Percentiles rank a stretch among this genome's conserved stretches.
These are phyloP conservation scores for Nannochloris sp. DNA, from an alignment of 139 green algal genomes.

Conservation along the genomic window DNA sequence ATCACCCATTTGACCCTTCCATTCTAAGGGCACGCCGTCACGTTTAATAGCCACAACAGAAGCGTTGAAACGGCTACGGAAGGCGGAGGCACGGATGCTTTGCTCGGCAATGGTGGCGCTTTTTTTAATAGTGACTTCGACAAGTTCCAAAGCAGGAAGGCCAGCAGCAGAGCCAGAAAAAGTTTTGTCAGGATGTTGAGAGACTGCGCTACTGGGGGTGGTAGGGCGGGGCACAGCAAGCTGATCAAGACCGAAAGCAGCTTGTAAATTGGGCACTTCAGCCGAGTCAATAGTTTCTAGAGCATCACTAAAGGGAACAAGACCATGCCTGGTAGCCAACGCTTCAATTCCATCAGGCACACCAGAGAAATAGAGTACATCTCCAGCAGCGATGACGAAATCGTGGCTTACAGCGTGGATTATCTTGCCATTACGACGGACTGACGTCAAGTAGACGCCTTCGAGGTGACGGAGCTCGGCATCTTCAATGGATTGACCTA, in stretches of 20 bases:
- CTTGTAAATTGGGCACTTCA: constrained; percentile 10
- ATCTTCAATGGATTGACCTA: constrained; percentile 26
- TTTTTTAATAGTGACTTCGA: constrained; percentile 22
- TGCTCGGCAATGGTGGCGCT: constrained; percentile 21
- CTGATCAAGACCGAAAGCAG: constrained; percentile 10
- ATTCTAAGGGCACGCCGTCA: constrained; percentile 19
- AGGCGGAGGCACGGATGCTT: constrained; percentile 38
- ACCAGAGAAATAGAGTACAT: constrained; percentile 35
- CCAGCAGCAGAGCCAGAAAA: too few species aligned
- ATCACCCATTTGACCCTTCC: constrained; percentile 46
- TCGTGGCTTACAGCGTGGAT: constrained; percentile 31
- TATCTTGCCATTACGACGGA: constrained; percentile 15
- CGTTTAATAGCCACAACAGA: constrained; percentile 65
- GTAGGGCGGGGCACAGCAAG: constrained; percentile 2
- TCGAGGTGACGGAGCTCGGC: constrained; percentile 26
- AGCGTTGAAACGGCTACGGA: constrained; percentile 53
- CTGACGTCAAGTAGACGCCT: constrained; percentile 21
- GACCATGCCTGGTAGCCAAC: constrained; percentile 6
- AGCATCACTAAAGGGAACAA: constrained; percentile 24
- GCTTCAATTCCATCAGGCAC: constrained; percentile 23
- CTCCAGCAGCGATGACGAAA: constrained; percentile 21
- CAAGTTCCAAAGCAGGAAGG: constrained; percentile 8
- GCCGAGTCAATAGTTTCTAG: constrained; percentile 11
- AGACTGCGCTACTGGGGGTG: neutral
- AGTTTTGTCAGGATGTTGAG: neutral